Evolutionary conservation across 2,329 filamentous ascomycete genomes (phyloP).

Genomic region (Emmonsiellopsis sp.): DNA sequence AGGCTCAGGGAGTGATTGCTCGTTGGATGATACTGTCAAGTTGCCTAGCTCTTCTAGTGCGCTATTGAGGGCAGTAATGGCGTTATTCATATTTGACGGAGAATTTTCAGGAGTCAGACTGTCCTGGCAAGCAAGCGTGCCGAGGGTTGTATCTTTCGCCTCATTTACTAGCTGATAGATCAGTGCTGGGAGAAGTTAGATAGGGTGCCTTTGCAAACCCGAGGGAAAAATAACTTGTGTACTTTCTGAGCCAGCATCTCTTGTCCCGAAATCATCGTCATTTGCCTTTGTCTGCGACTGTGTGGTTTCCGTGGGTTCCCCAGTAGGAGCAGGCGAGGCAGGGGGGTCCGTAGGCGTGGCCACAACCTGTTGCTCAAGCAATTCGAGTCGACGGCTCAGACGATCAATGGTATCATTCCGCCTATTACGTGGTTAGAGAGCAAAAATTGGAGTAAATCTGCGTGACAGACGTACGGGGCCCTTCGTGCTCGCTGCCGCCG

Average conservation of each 20-base stretch:
- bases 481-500: not conserved
- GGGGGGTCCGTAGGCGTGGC: not conserved
- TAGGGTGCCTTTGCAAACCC: not conserved
- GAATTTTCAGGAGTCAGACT: not conserved
- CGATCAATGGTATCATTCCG: not conserved
- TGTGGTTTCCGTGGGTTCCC: not conserved
- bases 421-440: too few relatives aligned
- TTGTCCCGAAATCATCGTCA: not conserved
- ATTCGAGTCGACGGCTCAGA: not conserved
- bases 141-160: constrained; percentile 2
- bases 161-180: constrained; percentile 1
- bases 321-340: not conserved
- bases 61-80: not conserved
- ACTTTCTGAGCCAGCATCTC: not conserved
- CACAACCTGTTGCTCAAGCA: not conserved
- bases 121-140: not conserved
- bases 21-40: not conserved
- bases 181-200: not conserved
- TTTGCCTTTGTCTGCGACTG: not conserved
- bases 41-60: not conserved
- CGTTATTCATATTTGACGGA: not conserved
- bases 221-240: not conserved
- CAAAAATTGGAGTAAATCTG: too few relatives aligned
- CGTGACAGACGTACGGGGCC: not conserved
- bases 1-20: not conserved